phyloP scores from a whole-genome alignment of 768 basidiomycete species.

The Serendipita indica region DNA sequence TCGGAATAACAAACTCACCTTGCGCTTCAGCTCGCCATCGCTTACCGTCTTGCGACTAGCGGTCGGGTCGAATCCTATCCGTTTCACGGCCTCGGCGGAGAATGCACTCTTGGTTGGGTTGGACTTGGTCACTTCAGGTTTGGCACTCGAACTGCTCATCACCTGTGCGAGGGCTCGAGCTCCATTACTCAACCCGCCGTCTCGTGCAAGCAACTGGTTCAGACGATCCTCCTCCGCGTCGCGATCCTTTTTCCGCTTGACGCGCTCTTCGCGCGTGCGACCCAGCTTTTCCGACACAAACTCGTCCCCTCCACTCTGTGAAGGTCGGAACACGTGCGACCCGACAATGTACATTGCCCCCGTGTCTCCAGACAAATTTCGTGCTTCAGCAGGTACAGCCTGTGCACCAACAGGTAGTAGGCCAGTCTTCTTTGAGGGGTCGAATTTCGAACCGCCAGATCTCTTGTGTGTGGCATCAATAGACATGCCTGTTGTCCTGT shows the following conservation, averaged over 20 bases:
- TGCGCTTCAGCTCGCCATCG: slow-evolving; percentile 34
- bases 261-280: slow-evolving; percentile 63
- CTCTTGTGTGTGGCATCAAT: slow-evolving; percentile 27
- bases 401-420: slow-evolving; percentile 38
- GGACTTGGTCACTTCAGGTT: slow-evolving; percentile 12
- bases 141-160: slow-evolving; percentile 14
- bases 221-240: slow-evolving; percentile 16
- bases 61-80: slow-evolving; percentile 69
- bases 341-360: slow-evolving; percentile 60
- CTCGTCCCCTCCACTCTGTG: slow-evolving; percentile 22
- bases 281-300: slow-evolving; percentile 59
- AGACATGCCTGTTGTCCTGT: slow-evolving; percentile 63
- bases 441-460: slow-evolving; percentile 43
- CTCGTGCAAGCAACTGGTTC: background rate
- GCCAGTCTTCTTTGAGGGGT: slow-evolving; percentile 63
- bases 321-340: slow-evolving; percentile 55
- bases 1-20: slow-evolving; percentile 31
- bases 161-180: slow-evolving; percentile 12
- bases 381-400: slow-evolving; percentile 16
- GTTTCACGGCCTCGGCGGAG: slow-evolving; percentile 49
- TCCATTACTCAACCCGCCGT: slow-evolving; percentile 12
- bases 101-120: slow-evolving; percentile 34
- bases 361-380: slow-evolving; percentile 21
- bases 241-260: slow-evolving; percentile 34
- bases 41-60: slow-evolving; percentile 28